Evolutionary conservation across 768 basidiomycete species (phyloP).

Genomic region (Trametes maxima): DNA sequence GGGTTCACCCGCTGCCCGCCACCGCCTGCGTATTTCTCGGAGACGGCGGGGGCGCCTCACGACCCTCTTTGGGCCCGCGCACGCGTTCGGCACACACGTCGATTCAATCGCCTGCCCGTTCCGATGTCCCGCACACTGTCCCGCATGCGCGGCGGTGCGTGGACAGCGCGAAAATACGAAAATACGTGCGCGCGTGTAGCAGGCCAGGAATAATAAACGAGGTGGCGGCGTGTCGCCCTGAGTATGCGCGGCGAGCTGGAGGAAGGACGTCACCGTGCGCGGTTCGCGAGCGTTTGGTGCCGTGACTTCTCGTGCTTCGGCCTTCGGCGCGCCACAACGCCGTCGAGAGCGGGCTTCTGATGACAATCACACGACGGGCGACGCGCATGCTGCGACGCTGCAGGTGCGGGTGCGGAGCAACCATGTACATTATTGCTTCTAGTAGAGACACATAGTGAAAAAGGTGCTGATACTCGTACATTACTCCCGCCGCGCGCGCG

Average conservation of each 20-base stretch:
- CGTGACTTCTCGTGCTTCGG: not conserved
- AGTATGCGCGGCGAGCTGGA: too few relatives aligned
- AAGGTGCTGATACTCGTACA: conserved; percentile 20
- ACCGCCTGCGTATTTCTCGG: conserved; percentile 15
- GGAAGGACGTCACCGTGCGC: not conserved
- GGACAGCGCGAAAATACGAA: too few relatives aligned
- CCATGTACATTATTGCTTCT: conserved; percentile 20
- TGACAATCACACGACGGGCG: not conserved
- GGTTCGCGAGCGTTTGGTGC: not conserved
- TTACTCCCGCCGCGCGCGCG: conserved; percentile 21
- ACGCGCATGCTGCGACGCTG: not conserved
- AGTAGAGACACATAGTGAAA: conserved; percentile 6
- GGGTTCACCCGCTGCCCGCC: not conserved
- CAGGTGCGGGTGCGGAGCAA: not conserved
- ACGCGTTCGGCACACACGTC: not conserved
- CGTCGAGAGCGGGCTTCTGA: not conserved
- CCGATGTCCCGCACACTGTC: not conserved
- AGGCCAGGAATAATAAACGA: not conserved
- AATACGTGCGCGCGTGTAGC: too few relatives aligned
- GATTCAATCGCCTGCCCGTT: conserved; percentile 1
- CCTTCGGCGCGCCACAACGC: conserved; percentile 10
- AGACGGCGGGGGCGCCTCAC: conserved; percentile 3
- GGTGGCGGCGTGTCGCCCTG: too few relatives aligned
- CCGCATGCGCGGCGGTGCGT: not conserved
- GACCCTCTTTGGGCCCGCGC: conserved; percentile 5